Conservation (phyloP, 805 yeast species). For the Myxozyma geophila region DNA sequence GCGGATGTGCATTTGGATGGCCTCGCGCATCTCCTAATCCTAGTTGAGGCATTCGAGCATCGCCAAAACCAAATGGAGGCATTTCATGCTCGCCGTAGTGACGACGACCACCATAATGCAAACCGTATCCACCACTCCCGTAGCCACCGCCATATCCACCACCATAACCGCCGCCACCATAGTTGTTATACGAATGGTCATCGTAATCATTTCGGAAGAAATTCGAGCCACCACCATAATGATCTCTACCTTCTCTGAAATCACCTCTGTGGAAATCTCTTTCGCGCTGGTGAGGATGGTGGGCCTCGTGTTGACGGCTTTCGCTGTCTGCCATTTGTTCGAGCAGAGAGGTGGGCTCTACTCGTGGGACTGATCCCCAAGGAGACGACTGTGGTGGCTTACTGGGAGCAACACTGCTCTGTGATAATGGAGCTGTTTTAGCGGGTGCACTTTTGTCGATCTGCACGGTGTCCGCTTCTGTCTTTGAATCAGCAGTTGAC, state of each 20-base stretch:
- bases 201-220: constrained; percentile 9
- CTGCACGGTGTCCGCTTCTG: constrained; percentile 2
- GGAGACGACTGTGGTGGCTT: constrained; percentile 23
- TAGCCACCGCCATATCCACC: background rate
- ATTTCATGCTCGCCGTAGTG: constrained; percentile 12
- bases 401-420: background rate
- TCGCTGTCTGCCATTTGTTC: constrained; percentile 10
- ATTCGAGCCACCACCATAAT: constrained; percentile 2
- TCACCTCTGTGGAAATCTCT: constrained; percentile 4
- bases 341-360: constrained; percentile 25
- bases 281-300: background rate
- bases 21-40: constrained; percentile 28
- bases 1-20: background rate
- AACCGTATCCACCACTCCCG: constrained; percentile 3
- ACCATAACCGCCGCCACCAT: background rate
- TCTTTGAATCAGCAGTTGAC: background rate
- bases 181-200: background rate
- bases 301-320: background rate
- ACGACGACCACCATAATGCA: constrained; percentile 9
- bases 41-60: constrained; percentile 15
- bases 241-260: constrained; percentile 9
- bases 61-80: constrained; percentile 16
- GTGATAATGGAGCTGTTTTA: constrained; percentile 2
- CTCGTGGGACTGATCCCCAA: constrained; percentile 35
- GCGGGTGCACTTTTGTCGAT: background rate